Base-by-base conservation (phyloP, 164 flowering plant species). In the Vitis amurensis region DNA sequence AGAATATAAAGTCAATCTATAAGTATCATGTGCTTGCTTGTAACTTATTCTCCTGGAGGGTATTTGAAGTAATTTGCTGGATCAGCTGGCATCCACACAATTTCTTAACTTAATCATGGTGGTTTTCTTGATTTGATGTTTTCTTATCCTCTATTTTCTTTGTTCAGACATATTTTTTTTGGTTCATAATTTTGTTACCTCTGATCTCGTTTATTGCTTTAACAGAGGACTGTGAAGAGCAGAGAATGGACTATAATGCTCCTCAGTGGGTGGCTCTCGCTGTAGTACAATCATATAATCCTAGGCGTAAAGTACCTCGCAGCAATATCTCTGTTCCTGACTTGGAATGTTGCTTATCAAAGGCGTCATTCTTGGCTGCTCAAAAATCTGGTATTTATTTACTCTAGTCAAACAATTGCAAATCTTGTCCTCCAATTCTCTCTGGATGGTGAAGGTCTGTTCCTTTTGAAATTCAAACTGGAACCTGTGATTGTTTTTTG, bases 201-300 rank as follows among this genome's bases (percentile, higher is more conserved):
- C 61, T 61, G 23, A 27, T 6, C 10, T 37, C 27, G 15, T 69
- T 65, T 49, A n/a, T 66, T 74, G 61, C 55, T 29, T 52, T 59
- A 68, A 70, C 88, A 89, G 97, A 80, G 73, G 86, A 77, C 14
- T 11, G 27, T 69, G 79, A 67, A 67, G 74, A 62, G 50, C 68
- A 72, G 27, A 60, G n/a, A 52, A 58, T 17, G 61, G 78, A 63
- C 65, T 64, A 13, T 70, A 51, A 29, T 61, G 13, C 66, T 76
- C 81, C 88, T 49, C 82, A 66, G 65, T 91, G 96, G 94, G 97
- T 89, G 49, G 94, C 88, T 74, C 80, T 95, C 76, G 96, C 94
- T 73, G 91, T 95, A 71, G 96, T 91, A 31, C 99, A 95, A 70
- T 89, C 98, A 15, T 95, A 91, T 67, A 91, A 84, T 78, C 83